Evolutionary conservation across 2,329 filamentous ascomycete species (phyloP), one percentile per base, ranked within the genome.

Genomic region (Talaromyces piceae): DNA sequence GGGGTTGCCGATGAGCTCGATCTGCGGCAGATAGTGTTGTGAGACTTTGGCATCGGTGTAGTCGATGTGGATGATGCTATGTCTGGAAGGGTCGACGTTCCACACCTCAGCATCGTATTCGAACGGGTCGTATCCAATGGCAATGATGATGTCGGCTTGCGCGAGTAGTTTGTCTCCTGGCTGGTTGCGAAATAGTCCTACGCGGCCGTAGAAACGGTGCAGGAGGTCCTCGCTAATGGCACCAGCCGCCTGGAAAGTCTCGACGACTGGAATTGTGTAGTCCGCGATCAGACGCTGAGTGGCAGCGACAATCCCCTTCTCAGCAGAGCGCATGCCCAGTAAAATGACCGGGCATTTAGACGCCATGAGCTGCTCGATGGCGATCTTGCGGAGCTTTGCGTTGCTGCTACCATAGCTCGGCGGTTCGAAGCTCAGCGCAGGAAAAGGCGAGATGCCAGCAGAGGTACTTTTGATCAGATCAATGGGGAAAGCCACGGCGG

Each of bases 391-490:
- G 4, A 50, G 28, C 27, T 45, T 46, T 18, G 37, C 16, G 46
- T 53, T 53, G 26, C 51, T 49, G 18, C 41, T 25, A 11, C 51
- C 47, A 18, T 54, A 54, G 13, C 26, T 45, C 2, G 51, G 51
- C 4, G 47, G 41, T 27, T 50, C 45, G n/a, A 54, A 54, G 48
- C 51, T 54, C 1, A 45, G 47, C 12, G 31, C 33, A 12, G 51
- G 51, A n/a, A 54, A 54, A 1, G 51, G 43, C 6, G 51, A 47
- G 13, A 50, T 45, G 8, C 31, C 30, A 5, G 50, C 44, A 22
- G 51, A 54, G n/a, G 51, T 54, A 33, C 51, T 54, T 16, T 50
- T 54, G 28, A 54, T 54, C 3, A 54, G 49, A 13, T 54, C 51
- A 33, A 54, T 54, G 25, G 51, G 51, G n/a, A 54, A 13, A 25